Evolutionary conservation across 1,139 yeast species (phyloP).

Genomic region (Meyerozyma athensensis): DNA sequence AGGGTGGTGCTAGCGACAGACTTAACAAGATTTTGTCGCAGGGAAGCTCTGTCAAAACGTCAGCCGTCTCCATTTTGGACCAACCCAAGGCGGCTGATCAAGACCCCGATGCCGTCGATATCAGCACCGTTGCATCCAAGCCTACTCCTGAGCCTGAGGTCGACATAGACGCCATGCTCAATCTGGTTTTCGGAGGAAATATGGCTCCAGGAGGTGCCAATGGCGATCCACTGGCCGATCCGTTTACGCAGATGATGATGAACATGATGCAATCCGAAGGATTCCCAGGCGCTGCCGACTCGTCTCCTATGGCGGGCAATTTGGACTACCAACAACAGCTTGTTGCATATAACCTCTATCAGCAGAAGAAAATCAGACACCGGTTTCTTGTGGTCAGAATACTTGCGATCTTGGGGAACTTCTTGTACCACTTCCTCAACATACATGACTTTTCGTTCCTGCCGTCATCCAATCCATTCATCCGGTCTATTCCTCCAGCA

Average conservation of each 20-base stretch:
- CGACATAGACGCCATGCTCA: constrained; percentile 35
- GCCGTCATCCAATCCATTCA: constrained; percentile 27
- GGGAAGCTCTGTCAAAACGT: constrained; percentile 36
- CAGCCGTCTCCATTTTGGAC: constrained; percentile 36
- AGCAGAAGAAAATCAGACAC: constrained; percentile 29
- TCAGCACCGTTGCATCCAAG: constrained; percentile 16
- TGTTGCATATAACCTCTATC: constrained; percentile 27
- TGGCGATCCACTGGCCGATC: constrained; percentile 11
- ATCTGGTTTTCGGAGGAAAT: constrained; percentile 23
- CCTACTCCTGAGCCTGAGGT: constrained; percentile 10
- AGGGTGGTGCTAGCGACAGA: constrained; percentile 54
- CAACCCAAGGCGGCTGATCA: constrained; percentile 17
- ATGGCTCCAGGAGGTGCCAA: constrained; percentile 10
- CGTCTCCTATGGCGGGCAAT: constrained; percentile 11
- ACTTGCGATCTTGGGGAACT: constrained; percentile 24
- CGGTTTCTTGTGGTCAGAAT: constrained; percentile 30
- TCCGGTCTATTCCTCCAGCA: constrained; percentile 19
- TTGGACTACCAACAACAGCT: constrained; percentile 28
- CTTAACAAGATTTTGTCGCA: constrained; percentile 43
- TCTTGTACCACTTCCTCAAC: constrained; percentile 28
- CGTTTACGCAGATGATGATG: constrained; percentile 32
- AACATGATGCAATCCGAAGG: constrained; percentile 11
- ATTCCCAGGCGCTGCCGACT: constrained; percentile 14
- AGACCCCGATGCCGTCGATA: constrained; percentile 34
- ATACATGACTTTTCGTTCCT: constrained; percentile 19